These are phyloP conservation scores for Styphnolobium japonicum DNA, from an alignment of 306 rosid genomes.

Conservation along the genomic window DNA sequence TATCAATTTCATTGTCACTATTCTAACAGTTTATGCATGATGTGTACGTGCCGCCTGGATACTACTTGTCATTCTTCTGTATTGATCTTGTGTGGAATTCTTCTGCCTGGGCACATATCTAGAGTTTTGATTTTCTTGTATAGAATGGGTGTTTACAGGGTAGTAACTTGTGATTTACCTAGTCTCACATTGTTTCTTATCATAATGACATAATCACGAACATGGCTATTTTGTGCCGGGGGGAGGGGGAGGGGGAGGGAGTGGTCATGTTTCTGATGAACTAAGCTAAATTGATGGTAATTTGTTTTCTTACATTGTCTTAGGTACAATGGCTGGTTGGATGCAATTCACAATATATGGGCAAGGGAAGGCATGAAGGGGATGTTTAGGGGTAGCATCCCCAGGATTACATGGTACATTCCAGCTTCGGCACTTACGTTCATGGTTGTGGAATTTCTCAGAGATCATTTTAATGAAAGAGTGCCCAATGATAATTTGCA, in stretches of 20 bases:
- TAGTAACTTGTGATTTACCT: not conserved
- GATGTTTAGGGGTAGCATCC: slow-evolving; percentile 81
- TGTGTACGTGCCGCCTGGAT: not conserved
- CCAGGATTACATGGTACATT: slow-evolving; percentile 84
- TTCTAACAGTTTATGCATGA: not conserved
- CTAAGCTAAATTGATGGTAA: slow-evolving; percentile 14
- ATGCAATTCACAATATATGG: slow-evolving; percentile 64
- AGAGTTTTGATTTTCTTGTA: slow-evolving; percentile 11
- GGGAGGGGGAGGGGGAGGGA: not conserved
- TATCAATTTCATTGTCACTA: slow-evolving; percentile 25
- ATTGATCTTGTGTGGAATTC: not conserved
- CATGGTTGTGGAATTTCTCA: slow-evolving; percentile 86
- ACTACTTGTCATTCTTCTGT: not conserved
- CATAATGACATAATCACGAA: not conserved
- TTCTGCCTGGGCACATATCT: not conserved
- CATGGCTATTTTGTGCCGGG: not conserved
- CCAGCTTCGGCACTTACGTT: slow-evolving; percentile 95
- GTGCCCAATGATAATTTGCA: slow-evolving; percentile 14
- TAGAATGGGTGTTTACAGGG: not conserved
- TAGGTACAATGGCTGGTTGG: slow-evolving; percentile 82
- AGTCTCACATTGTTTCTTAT: not conserved
- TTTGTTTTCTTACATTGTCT: not conserved
- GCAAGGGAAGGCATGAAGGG: slow-evolving; percentile 66
- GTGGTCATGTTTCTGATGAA: not conserved
- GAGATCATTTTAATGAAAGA: slow-evolving; percentile 59